Base-by-base conservation (phyloP, 768 basidiomycete species). In the Agaricus sinodeliciosus region DNA sequence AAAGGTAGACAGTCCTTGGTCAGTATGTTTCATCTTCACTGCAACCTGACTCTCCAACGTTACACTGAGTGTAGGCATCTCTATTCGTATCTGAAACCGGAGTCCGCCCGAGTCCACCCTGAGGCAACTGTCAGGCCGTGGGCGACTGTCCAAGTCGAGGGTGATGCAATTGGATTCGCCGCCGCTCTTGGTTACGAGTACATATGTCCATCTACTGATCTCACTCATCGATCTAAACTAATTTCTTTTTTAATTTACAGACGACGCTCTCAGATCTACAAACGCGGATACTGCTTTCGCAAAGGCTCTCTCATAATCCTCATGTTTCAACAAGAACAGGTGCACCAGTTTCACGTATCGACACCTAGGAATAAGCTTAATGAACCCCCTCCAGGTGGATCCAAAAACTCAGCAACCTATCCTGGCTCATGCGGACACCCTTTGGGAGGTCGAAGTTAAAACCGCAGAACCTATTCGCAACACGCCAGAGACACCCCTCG, bases 371-470 rank as follows among this genome's bases (percentile, higher is more conserved):
- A n/a, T 34, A 59, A 36, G 39, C 31, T 41, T 26, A n/a, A n/a
- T n/a, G n/a, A n/a, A 49, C 43, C 39, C 49, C 13, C n/a, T 16
- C 41, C 54, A 92, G 88, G 78, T 86, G 31, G 87, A 90, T 60
- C 77, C 79, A 0, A 86, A 79, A 66, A 89, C 87, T 4, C 83
- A 83, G 49, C 80, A 84, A 58, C 83, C 87, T 0, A 84, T 83
- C 42, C 84, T 86, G 35, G 86, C 86, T n/a, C 85, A 87, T 51
- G 69, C 81, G 7, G 87, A 88, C 58, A 87, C 88, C 0, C 73
- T 89, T 4, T 93, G 90, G 90, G 85, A 91, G 63, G 88, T 93
- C 35, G 87, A 92, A 69, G 89, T 90, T 46, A 90, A 87, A 65
- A 90, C 90, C 1, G 86, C 88, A 2, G 73, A 76, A 2, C 90